Base-by-base conservation (phyloP, 1,139 yeast genomes). In the Geotrichum restrictum region DNA sequence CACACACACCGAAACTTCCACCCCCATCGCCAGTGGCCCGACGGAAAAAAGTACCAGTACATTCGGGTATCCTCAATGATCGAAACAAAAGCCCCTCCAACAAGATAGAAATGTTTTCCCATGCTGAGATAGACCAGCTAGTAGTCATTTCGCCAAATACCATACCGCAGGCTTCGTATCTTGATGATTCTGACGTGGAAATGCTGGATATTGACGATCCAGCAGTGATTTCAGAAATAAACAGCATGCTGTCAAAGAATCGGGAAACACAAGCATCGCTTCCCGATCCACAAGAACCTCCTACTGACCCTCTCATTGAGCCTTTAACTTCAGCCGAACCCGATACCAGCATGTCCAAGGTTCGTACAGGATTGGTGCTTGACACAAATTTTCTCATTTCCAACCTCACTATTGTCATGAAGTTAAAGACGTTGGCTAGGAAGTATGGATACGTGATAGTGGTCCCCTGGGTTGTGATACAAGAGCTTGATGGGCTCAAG, bases 401-500 rank as follows among this genome's bases (percentile, higher is more conserved):
- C 4, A 52, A 58, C 22, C 45, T 59, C 8, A 45, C 36, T 11
- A 11, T 59, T 16, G 49, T 59, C 31, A 51, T 49, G 7, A 51
- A 58, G 27, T 48, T 58, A 38, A 38, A 18, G 49, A 47, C 10
- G 50, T 52, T n/a, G 3, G 78, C 79, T 3, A 54, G 58, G 0
- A 57, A 68, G 16, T 82, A 73, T 60, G 71, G 76, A 14, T 77
- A 81, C 41, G 65, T 69, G 32, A 71, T 89, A 1, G 73, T 89
- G 0, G 71, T 91, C 1, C 98, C 97, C 0, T 72, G 73, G 14
- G 78, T 82, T 1, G 94, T 85, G 1, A 71, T 88, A 37, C 75
- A 73, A 45, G 98, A 91, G 65, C 73, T 91, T 24, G 97, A 91
- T 67, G 93, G 91, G 0, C 72, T 89, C 54, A 89, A 89, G 64